These are phyloP conservation scores for Botrytis squamosa DNA, from an alignment of 2,329 filamentous ascomycete species.

Conservation along the genomic window DNA sequence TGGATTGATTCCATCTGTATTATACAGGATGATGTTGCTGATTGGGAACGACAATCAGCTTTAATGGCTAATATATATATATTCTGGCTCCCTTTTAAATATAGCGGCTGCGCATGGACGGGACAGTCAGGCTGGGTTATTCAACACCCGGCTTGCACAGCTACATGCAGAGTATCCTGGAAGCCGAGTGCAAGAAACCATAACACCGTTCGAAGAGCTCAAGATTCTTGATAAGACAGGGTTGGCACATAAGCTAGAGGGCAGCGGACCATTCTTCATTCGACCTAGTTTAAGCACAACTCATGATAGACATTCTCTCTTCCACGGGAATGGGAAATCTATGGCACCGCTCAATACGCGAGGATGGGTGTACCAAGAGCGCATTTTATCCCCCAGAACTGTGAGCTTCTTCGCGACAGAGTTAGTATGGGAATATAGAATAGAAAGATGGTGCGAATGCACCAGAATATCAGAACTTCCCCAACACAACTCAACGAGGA, in stretches of 20 bases:
- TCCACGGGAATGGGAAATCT: neutral
- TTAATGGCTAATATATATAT: neutral
- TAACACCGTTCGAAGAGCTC: neutral
- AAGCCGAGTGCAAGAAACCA: neutral
- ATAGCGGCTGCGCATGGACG: neutral
- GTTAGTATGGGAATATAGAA: neutral
- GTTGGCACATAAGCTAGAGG: neutral
- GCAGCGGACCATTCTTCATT: neutral
- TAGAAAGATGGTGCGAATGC: neutral
- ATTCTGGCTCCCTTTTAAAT: neutral
- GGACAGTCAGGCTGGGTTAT: neutral
- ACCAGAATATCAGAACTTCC: neutral
- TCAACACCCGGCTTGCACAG: neutral
- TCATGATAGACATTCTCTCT: neutral
- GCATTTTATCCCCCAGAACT: neutral
- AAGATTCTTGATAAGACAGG: neutral
- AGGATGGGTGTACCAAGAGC: neutral
- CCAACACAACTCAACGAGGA: neutral
- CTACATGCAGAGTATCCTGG: neutral
- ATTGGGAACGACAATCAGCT: neutral
- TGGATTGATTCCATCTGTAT: slow-evolving; percentile 17
- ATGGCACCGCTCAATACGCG: neutral
- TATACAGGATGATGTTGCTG: slow-evolving; percentile 1
- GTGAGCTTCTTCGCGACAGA: neutral
- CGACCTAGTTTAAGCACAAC: neutral